phyloP scores from a whole-genome alignment of 345 rosid genomes.

The Rubroshorea leprosula region DNA sequence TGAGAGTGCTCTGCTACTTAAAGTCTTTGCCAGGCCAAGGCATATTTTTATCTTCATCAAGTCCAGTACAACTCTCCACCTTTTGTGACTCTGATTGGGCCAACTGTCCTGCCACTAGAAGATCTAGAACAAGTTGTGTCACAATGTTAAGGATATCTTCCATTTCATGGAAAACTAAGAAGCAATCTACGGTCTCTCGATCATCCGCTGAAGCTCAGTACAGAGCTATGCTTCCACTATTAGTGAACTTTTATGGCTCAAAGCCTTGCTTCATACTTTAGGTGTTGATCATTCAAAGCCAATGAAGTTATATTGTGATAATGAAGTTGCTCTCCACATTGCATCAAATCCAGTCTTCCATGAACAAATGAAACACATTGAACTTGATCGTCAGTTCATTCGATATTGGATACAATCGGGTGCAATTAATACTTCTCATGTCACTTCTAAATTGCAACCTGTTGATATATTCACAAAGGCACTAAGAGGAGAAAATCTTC shows the following conservation, averaged over 20 bases:
- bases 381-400: neutral
- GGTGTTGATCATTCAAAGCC: too few relatives aligned
- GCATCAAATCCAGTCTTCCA: neutral
- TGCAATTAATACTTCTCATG: neutral
- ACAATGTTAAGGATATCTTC: too few relatives aligned
- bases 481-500: neutral
- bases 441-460: neutral
- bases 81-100: slow-evolving; percentile 1
- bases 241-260: too few relatives aligned
- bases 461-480: neutral
- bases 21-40: neutral
- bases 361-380: neutral
- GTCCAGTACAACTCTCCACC: neutral
- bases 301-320: too few relatives aligned
- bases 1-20: neutral
- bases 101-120: neutral
- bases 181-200: too few relatives aligned
- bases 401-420: neutral
- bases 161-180: too few relatives aligned
- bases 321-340: too few relatives aligned
- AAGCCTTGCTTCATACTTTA: too few relatives aligned
- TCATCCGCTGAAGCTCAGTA: too few relatives aligned
- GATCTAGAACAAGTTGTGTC: too few relatives aligned
- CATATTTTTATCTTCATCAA: neutral
- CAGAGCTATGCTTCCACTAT: too few relatives aligned